These are phyloP conservation scores for Aristolochia contorta DNA, from an alignment of 164 flowering plant species.

Conservation along the genomic window DNA sequence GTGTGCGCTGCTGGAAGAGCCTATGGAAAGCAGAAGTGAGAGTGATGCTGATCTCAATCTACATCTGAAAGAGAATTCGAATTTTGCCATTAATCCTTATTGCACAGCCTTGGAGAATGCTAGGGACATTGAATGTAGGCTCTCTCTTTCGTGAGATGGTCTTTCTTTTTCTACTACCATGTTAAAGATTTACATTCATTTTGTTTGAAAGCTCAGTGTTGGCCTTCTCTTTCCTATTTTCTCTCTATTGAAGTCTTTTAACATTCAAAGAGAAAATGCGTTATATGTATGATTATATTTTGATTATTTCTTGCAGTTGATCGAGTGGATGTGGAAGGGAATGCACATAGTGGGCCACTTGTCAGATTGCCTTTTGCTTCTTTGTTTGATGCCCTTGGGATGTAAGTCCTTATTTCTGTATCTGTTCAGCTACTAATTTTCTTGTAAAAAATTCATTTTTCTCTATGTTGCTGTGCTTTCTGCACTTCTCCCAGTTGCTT, in stretches of 20 bases:
- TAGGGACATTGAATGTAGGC: slow-evolving; percentile 79
- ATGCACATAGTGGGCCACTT: slow-evolving; percentile 57
- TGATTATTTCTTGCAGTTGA: slow-evolving; percentile 49
- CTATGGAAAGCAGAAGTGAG: slow-evolving; percentile 26
- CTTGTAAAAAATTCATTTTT: too few species aligned
- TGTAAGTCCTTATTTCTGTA: slow-evolving; percentile 38
- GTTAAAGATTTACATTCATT: too few species aligned
- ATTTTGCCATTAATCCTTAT: slow-evolving; percentile 65
- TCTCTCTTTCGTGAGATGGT: background rate
- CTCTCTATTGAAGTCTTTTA: background rate
- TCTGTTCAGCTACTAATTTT: background rate
- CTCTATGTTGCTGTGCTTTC: too few species aligned
- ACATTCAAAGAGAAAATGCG: background rate
- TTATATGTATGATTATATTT: background rate
- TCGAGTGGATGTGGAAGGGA: slow-evolving; percentile 72
- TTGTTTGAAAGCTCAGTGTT: background rate
- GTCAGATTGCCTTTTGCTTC: slow-evolving; percentile 87
- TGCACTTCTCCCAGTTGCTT: too few species aligned
- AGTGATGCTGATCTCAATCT: slow-evolving; percentile 35
- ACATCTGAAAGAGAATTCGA: slow-evolving; percentile 30
- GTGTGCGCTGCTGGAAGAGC: slow-evolving; percentile 33
- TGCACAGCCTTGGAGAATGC: slow-evolving; percentile 75
- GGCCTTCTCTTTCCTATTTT: background rate
- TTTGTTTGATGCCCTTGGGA: slow-evolving; percentile 85
- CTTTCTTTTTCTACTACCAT: too few species aligned